Conservation (phyloP, 176 grass and related monocot genomes). For the Alopecurus myosuroides region DNA sequence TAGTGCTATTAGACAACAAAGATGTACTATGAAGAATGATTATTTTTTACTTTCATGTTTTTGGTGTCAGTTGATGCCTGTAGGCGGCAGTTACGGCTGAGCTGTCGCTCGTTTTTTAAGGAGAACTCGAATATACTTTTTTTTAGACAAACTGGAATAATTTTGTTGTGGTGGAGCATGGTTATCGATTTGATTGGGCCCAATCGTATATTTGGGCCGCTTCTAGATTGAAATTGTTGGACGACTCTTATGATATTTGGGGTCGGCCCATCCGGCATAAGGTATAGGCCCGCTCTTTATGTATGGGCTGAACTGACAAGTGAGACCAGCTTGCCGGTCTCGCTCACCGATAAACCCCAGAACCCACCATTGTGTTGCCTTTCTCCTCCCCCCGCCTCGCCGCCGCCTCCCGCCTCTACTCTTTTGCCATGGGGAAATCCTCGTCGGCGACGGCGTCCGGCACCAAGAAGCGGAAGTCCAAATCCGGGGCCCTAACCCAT, state of each 20-base stretch:
- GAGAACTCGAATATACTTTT: too few species aligned
- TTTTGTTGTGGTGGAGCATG: too few species aligned
- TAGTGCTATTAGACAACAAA: neutral
- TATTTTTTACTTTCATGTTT: too few species aligned
- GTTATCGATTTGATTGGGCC: too few species aligned
- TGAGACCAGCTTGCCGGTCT: neutral
- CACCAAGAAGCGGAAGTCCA: constrained; percentile 25
- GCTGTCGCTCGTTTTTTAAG: too few species aligned
- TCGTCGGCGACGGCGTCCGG: neutral
- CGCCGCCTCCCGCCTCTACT: neutral
- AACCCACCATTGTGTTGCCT: neutral
- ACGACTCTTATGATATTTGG: neutral
- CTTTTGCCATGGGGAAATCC: constrained; percentile 26
- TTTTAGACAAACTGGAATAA: too few species aligned
- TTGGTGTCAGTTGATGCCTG: too few species aligned
- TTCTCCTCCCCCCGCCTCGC: neutral
- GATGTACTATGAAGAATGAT: too few species aligned
- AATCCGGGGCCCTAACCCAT: constrained; percentile 23
- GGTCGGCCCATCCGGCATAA: neutral
- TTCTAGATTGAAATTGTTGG: neutral
- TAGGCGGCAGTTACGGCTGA: too few species aligned
- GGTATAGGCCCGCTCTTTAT: neutral
- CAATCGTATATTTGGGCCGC: too few species aligned
- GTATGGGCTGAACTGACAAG: neutral
- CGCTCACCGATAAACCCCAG: constrained; percentile 19